These are phyloP conservation scores for Lecanosticta acicola DNA, from an alignment of 2,329 filamentous ascomycete species.

Conservation along the genomic window DNA sequence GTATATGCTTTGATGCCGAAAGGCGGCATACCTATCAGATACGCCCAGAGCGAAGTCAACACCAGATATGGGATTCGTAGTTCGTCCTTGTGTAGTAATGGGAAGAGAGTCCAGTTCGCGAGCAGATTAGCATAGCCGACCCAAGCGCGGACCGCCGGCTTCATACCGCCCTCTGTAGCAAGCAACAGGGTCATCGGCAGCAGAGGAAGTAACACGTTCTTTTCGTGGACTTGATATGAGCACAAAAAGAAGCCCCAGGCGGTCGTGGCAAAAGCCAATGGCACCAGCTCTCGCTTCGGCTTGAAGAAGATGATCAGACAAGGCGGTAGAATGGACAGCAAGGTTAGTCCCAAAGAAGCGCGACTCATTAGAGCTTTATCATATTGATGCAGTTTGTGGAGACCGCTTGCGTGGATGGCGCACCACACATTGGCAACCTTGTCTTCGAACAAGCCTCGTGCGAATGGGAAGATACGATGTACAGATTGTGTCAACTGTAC, in stretches of 20 bases:
- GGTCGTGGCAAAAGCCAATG: conserved; percentile 72
- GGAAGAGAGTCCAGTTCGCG: conserved; percentile 89
- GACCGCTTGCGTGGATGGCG: conserved; percentile 65
- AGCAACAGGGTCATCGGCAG: conserved; percentile 89
- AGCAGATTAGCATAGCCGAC: conserved; percentile 92
- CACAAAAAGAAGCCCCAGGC: conserved; percentile 98
- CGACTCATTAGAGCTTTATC: conserved; percentile 67
- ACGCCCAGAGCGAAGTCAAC: conserved; percentile 82
- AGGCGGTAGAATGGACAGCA: conserved; percentile 69
- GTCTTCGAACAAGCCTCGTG: conserved; percentile 93
- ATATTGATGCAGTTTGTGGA: conserved; percentile 78
- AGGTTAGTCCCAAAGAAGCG: conserved; percentile 67
- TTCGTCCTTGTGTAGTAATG: conserved; percentile 78
- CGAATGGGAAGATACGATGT: conserved; percentile 92
- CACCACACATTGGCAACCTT: conserved; percentile 99
- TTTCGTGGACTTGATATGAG: conserved; percentile 97
- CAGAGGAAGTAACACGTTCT: conserved; percentile 86
- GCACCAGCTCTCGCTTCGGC: conserved; percentile 70
- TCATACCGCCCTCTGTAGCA: conserved; percentile 69
- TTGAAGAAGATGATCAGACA: conserved; percentile 73
- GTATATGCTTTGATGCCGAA: conserved; percentile 62
- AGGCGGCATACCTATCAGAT: conserved; percentile 80
- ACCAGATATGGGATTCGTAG: conserved; percentile 79
- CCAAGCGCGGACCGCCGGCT: conserved; percentile 75
- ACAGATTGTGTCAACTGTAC: conserved; percentile 78